Evolutionary conservation across 2,329 filamentous ascomycete genomes (phyloP).

Genomic region (Boeremia exigua): DNA sequence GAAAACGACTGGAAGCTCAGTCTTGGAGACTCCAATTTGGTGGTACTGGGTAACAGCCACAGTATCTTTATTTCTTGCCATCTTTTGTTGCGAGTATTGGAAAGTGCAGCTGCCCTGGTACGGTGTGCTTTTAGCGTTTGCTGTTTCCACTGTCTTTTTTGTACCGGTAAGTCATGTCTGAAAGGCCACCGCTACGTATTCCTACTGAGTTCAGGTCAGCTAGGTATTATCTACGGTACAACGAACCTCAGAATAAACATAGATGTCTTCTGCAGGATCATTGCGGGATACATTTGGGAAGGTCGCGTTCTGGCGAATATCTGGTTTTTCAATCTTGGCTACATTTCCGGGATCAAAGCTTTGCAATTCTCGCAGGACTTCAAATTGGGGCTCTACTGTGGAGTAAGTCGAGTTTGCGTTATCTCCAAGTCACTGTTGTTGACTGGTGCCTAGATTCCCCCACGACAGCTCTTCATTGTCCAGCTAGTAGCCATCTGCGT

Average conservation of each 20-base stretch:
- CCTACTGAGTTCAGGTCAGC: neutral
- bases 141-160: neutral
- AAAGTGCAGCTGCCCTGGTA: neutral
- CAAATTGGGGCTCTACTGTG: neutral
- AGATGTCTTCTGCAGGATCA: neutral
- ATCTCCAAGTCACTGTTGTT: neutral
- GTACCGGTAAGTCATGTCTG: neutral
- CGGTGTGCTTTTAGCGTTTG: neutral
- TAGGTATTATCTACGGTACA: neutral
- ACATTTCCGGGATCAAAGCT: neutral
- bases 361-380: neutral
- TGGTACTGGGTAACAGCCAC: neutral
- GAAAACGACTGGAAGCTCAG: neutral
- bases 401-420: neutral
- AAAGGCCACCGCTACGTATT: neutral
- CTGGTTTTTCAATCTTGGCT: conserved; percentile 4
- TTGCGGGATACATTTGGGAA: conserved; percentile 1
- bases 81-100: neutral
- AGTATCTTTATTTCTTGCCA: neutral
- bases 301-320: neutral
- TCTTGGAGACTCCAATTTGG: neutral
- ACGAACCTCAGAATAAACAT: neutral
- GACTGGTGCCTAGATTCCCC: neutral
- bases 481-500: neutral
- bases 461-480: neutral